Evolutionary conservation across 1,284 basidiomycete genomes (phyloP).

Genomic region (Thelephora terrestris): DNA sequence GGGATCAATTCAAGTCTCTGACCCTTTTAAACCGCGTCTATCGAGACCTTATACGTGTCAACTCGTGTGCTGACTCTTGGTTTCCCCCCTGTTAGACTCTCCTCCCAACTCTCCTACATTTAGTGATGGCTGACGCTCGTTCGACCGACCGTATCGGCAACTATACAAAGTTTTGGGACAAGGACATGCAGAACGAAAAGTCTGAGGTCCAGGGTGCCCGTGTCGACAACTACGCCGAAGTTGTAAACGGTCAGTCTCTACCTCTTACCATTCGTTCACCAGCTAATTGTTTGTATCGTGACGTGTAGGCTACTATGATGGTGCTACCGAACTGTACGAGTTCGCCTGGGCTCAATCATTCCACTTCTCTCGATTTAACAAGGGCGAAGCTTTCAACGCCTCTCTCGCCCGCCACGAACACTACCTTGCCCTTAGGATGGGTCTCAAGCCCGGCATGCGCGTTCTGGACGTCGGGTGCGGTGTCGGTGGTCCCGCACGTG

Average conservation of each 20-base stretch:
- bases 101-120: slow-evolving; percentile 16
- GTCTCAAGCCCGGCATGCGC: slow-evolving; percentile 80
- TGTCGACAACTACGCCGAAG: slow-evolving; percentile 81
- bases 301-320: slow-evolving; percentile 83
- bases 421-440: slow-evolving; percentile 86
- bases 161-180: slow-evolving; percentile 94
- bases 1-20: slow-evolving; percentile 30
- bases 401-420: slow-evolving; percentile 96
- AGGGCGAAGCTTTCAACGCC: slow-evolving; percentile 81
- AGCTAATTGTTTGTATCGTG: not conserved
- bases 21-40: slow-evolving; percentile 10
- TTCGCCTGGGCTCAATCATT: slow-evolving; percentile 92
- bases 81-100: not conserved
- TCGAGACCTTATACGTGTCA: slow-evolving; percentile 1
- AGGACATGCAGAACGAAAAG: slow-evolving; percentile 67
- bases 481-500: slow-evolving; percentile 93
- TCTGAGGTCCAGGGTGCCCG: slow-evolving; percentile 60
- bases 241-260: slow-evolving; percentile 74
- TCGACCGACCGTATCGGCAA: slow-evolving; percentile 76
- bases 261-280: slow-evolving; percentile 4
- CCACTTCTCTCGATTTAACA: slow-evolving; percentile 98
- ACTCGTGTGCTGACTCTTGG: not conserved
- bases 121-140: slow-evolving; percentile 50
- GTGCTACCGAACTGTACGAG: slow-evolving; percentile 95
- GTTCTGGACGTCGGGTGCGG: slow-evolving; percentile 98